Base-by-base conservation (phyloP, 768 basidiomycete species). In the Rossbeevera mucosa region DNA sequence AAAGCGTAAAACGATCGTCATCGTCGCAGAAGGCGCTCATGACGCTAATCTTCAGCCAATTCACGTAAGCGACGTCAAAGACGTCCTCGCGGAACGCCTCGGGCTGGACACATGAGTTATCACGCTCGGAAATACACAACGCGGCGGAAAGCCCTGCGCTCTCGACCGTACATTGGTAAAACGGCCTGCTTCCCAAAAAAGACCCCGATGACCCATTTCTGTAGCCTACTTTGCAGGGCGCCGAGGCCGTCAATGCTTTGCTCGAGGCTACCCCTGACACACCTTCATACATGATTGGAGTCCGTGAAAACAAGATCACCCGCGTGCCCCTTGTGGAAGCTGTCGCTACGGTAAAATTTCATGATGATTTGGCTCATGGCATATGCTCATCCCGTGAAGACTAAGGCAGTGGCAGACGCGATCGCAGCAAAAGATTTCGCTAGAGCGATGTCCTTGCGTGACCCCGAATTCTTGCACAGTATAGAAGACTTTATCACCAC, bases 1-100 rank as follows among this genome's bases (percentile, higher is more conserved):
- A 30, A 98, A 98, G 74, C 86, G 96, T 60, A 97, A 95, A 74
- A 98, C 95, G 1, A 96, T 99, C 58, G 93, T 99, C 52, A 96
- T 99, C 57, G 88, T 98, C 38, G 95, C 96, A 1, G 96, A 99
- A 72, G 96, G 96, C 21, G 95, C 96, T 9, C 83, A 88, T 44
- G 95, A 98, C 68, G 73, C 77, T 45, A 76, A 88, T 61, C 80
- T 98, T 43, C 85, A 95, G 25, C 93, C 93, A n/a, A 97, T 99
- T 66, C 85, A 79, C 41, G 86, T 93, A 16, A 90, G 91, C 26
- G 83, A 94, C 64, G 84, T 99, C 71, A 98, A 94, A 72, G 80
- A 91, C 20, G 82, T 99, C 31, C 81, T 98, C 11, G 75, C 88
- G 1, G 84, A 96, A 26, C 80, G 87, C 14, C 81, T 98, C 22